Base-by-base conservation (phyloP, 139 green algal species). In the Closterium sp. region DNA sequence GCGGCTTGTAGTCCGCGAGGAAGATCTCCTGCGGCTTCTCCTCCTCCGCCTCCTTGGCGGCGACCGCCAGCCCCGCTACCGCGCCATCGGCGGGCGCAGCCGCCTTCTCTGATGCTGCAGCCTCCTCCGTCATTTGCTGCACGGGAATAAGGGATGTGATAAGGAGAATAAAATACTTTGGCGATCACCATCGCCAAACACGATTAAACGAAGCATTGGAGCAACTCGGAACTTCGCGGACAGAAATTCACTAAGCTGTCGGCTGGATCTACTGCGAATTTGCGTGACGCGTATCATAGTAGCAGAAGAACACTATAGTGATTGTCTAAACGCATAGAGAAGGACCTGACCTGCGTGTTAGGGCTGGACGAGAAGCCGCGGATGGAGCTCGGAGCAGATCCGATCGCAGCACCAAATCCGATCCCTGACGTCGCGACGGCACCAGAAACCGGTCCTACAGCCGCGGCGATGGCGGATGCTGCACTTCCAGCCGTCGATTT, bases 1-100 rank as follows among this genome's bases (percentile, higher is more conserved):
- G 62, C n/a, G 91, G 88, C 88, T 28, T 93, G 88, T 94, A 94
- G 28, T 94, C 88, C 22, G 19, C 89, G n/a, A 93, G 70, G 31
- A 94, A 94, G 32, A 93, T 91, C 70, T 92, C 88, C 88, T 93
- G 87, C n/a, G 91, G 30, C n/a, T 27, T 42, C 13, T 92, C 88
- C 31, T 38, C 34, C 29, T 93, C 34, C 0, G 0, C 91, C 79
- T 92, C 62, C 17, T 79, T 79, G 62, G 17, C 19, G 1, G 62
- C 62, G 17, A 79, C 19, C 17, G 62, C 62, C 62, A 79, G 19
- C 2, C 62, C 62, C 62, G 62, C 62, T 79, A 79, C 62, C 62
- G 62, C 62, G 62, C 62, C 62, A 79, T 79, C 62, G 62, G 62
- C 62, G 62, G 62, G 5, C 17, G 62, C 62, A 79, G 62, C 62